phyloP scores from a whole-genome alignment of 176 grass and related monocot genomes.

The Eleusine coracana region DNA sequence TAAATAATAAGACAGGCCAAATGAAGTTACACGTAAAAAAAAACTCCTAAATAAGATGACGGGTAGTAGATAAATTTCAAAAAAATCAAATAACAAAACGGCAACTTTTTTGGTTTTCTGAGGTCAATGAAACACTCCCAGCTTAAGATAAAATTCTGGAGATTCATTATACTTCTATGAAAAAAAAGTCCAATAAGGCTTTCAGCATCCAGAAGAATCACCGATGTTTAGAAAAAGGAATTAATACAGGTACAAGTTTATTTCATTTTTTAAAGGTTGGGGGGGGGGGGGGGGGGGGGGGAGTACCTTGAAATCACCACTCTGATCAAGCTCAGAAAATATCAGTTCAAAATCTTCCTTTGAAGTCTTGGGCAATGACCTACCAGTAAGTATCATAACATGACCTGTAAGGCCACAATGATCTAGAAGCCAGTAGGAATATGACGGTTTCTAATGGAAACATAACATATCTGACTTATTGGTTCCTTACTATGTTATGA shows the following conservation, averaged over 20 bases:
- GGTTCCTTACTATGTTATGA: slow-evolving; percentile 1
- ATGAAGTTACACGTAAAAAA: background rate
- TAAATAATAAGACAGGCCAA: background rate
- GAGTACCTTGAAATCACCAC: slow-evolving; percentile 96
- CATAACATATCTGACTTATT: slow-evolving; percentile 5
- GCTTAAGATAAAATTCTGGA: background rate
- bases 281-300: background rate
- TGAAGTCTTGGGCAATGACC: slow-evolving; percentile 92
- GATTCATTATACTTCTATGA: background rate
- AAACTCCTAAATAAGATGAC: background rate
- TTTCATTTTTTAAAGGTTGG: background rate
- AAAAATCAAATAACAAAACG: background rate
- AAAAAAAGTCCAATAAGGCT: background rate
- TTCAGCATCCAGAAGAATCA: slow-evolving; percentile 10
- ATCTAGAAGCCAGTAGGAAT: slow-evolving; percentile 29
- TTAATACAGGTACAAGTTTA: background rate
- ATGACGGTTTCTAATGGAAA: slow-evolving; percentile 25
- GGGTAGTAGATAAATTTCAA: background rate
- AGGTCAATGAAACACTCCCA: background rate
- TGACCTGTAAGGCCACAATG: slow-evolving; percentile 20
- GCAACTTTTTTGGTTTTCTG: background rate
- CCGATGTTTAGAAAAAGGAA: background rate
- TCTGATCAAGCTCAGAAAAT: slow-evolving; percentile 85
- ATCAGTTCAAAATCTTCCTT: slow-evolving; percentile 97
- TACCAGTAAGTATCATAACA: slow-evolving; percentile 50